These are phyloP conservation scores for Pythium folliculosum DNA, from an alignment of 352 stramenopile genomes.

Conservation along the genomic window DNA sequence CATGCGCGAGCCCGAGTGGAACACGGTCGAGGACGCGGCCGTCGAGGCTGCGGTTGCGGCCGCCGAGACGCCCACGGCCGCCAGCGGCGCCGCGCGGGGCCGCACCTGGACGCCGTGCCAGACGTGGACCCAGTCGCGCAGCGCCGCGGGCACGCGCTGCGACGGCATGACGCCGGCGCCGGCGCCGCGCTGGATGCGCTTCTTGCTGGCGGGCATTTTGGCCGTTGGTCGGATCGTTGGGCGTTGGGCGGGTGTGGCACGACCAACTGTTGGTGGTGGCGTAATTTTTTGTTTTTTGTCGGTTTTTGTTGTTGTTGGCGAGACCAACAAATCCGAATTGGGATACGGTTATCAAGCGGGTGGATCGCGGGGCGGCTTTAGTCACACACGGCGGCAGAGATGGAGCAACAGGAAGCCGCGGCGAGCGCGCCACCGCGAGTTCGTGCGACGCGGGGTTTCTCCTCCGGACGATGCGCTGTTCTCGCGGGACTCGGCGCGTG, in stretches of 20 bases:
- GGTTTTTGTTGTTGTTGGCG: no score
- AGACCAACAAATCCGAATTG: no score
- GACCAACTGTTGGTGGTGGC: background rate
- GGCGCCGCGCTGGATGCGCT: constrained; percentile 67
- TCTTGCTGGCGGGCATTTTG: constrained; percentile 75
- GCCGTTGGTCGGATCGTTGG: background rate
- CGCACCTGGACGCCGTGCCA: constrained; percentile 81
- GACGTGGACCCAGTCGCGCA: constrained; percentile 79
- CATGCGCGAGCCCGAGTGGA: constrained; percentile 64
- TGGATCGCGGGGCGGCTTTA: no score
- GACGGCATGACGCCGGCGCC: constrained; percentile 38
- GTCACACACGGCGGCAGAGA: no score
- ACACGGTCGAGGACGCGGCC: constrained; percentile 42
- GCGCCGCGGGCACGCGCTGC: constrained; percentile 57
- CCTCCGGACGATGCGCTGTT: no score
- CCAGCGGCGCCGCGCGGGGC: constrained; percentile 26
- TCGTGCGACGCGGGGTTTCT: no score
- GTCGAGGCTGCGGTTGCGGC: background rate
- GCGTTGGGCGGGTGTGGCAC: no score
- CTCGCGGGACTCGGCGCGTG: no score
- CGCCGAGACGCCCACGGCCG: background rate
- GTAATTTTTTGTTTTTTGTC: background rate
- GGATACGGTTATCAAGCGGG: no score
- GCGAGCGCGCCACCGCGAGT: no score
- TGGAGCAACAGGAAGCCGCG: no score